phyloP scores from a whole-genome alignment of 2,329 filamentous ascomycete species.

The Arthrobotrys sinensis region DNA sequence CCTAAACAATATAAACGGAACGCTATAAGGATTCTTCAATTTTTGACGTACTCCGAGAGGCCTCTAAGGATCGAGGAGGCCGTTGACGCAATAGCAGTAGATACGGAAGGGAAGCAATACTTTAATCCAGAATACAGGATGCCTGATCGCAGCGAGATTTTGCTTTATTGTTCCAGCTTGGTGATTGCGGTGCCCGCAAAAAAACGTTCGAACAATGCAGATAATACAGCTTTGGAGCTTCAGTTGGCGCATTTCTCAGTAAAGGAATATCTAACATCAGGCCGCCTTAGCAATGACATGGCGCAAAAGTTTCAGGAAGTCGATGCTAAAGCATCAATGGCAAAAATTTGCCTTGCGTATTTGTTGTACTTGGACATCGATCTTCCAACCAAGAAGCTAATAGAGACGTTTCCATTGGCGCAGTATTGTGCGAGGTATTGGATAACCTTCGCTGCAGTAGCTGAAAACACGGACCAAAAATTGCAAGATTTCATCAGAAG shows the following conservation, averaged over 20 bases:
- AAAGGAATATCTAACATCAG: slow-evolving; percentile 65
- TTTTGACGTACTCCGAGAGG: slow-evolving; percentile 63
- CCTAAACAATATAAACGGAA: slow-evolving; percentile 47
- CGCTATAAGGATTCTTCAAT: slow-evolving; percentile 64
- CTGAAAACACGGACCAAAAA: slow-evolving; percentile 50
- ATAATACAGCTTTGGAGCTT: too few relatives aligned
- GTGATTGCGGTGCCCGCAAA: slow-evolving; percentile 57
- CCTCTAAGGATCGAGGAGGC: slow-evolving; percentile 65
- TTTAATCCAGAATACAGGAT: slow-evolving; percentile 65
- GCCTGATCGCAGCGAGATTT: slow-evolving; percentile 63
- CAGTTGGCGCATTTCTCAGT: slow-evolving; percentile 66
- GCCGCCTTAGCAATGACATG: slow-evolving; percentile 30
- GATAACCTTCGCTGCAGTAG: slow-evolving; percentile 53
- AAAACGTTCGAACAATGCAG: too few relatives aligned
- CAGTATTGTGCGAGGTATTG: slow-evolving; percentile 63
- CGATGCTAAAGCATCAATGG: slow-evolving; percentile 59
- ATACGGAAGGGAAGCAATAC: slow-evolving; percentile 55
- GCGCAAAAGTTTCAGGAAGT: slow-evolving; percentile 40
- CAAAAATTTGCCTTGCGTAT: slow-evolving; percentile 64
- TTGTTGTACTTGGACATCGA: slow-evolving; percentile 59
- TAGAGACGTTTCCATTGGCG: slow-evolving; percentile 59
- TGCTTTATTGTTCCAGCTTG: slow-evolving; percentile 64
- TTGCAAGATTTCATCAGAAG: slow-evolving; percentile 5
- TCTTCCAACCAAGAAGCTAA: slow-evolving; percentile 14
- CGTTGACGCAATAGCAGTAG: slow-evolving; percentile 65